These are phyloP conservation scores for Tolypocladium nubicola DNA, from an alignment of 2,329 filamentous ascomycete genomes.

Conservation along the genomic window DNA sequence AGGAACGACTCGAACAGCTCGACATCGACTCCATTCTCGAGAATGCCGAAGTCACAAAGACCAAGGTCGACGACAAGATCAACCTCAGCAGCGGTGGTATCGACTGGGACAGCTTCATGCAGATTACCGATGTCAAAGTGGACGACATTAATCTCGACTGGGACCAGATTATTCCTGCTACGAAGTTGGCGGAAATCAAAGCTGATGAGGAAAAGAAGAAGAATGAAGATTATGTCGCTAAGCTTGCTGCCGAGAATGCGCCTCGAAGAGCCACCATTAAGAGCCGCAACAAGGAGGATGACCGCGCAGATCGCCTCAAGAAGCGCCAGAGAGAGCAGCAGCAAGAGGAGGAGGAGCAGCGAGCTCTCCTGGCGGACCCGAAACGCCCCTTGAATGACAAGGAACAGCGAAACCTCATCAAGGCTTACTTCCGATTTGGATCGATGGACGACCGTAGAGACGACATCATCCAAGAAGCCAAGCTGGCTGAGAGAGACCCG, in stretches of 20 bases:
- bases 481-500: conserved; percentile 70
- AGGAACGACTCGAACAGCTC: conserved; percentile 90
- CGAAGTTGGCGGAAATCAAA: conserved; percentile 82
- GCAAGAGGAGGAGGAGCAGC: conserved; percentile 63
- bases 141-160: conserved; percentile 72
- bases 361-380: conserved; percentile 67
- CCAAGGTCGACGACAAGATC: conserved; percentile 87
- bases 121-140: conserved; percentile 96
- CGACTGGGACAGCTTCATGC: conserved; percentile 86
- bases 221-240: conserved; percentile 72
- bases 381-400: conserved; percentile 85
- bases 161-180: conserved; percentile 96
- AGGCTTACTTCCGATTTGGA: conserved; percentile 83
- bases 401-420: conserved; percentile 84
- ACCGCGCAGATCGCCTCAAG: conserved; percentile 56
- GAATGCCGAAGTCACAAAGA: conserved; percentile 94
- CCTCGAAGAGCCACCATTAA: conserved; percentile 63
- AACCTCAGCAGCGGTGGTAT: conserved; percentile 79
- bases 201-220: conserved; percentile 77
- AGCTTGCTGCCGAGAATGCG: conserved; percentile 74
- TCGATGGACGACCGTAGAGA: conserved; percentile 80
- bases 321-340: conserved; percentile 54
- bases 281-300: conserved; percentile 45
- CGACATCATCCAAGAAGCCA: conserved; percentile 80
- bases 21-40: conserved; percentile 96